Evolutionary conservation across 1,284 basidiomycete genomes (phyloP).

Genomic region (Moesziomyces sp.): DNA sequence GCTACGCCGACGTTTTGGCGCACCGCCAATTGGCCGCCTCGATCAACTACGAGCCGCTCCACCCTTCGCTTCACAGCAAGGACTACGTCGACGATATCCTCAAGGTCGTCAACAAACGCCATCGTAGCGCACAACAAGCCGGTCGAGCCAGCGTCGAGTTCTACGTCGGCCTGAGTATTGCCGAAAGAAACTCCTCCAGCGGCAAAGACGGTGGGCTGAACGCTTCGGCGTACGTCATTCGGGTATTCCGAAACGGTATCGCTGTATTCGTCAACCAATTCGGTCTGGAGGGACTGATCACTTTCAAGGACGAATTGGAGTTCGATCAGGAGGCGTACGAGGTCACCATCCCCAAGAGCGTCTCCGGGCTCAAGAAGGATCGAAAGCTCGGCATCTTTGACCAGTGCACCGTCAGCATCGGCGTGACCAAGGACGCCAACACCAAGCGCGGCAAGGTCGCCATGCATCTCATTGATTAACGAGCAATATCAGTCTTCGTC

Average conservation of each 20-base stretch:
- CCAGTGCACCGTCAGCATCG: slow-evolving; percentile 86
- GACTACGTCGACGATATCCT: slow-evolving; percentile 87
- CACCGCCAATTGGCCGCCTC: slow-evolving; percentile 94
- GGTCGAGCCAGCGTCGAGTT: slow-evolving; percentile 95
- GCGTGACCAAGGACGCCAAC: slow-evolving; percentile 92
- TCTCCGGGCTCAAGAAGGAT: slow-evolving; percentile 49
- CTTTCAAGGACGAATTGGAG: slow-evolving; percentile 85
- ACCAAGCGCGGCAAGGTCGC: slow-evolving; percentile 92
- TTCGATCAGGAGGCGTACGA: slow-evolving; percentile 93
- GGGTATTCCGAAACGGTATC: slow-evolving; percentile 92
- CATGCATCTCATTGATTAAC: slow-evolving; percentile 76
- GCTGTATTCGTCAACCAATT: slow-evolving; percentile 95
- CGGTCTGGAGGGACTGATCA: slow-evolving; percentile 92
- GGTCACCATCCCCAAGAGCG: slow-evolving; percentile 75
- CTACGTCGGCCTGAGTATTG: slow-evolving; percentile 89
- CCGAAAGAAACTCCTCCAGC: slow-evolving; percentile 69
- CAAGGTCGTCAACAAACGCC: slow-evolving; percentile 88
- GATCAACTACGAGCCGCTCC: slow-evolving; percentile 84
- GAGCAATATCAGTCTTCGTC: neutral
- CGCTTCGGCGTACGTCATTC: slow-evolving; percentile 83
- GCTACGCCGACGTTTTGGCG: slow-evolving; percentile 81
- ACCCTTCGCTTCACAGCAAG: slow-evolving; percentile 87
- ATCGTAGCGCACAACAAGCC: slow-evolving; percentile 97
- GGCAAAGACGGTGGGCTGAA: slow-evolving; percentile 45
- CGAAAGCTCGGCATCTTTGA: slow-evolving; percentile 77